Evolutionary conservation across 805 yeast genomes (phyloP).

Genomic region (Yarrowia deformans): DNA sequence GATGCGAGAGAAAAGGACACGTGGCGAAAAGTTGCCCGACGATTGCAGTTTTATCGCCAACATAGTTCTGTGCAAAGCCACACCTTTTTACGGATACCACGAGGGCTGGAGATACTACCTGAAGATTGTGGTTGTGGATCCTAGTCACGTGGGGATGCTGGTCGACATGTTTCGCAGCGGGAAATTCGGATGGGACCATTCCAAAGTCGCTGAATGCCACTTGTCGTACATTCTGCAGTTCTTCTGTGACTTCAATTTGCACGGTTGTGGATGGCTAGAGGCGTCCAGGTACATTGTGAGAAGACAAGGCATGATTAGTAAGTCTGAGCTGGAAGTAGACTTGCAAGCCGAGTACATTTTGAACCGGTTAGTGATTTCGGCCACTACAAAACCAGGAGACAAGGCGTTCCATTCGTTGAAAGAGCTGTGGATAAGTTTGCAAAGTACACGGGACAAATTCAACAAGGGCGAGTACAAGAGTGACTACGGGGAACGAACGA

Average conservation of each 20-base stretch:
- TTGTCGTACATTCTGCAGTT: conserved; percentile 80
- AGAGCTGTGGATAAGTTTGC: conserved; percentile 18
- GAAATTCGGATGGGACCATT: conserved; percentile 50
- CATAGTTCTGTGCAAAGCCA: conserved; percentile 59
- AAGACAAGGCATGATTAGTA: background rate
- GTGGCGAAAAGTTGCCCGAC: conserved; percentile 42
- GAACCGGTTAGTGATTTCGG: conserved; percentile 70
- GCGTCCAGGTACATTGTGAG: conserved; percentile 44
- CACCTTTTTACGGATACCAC: conserved; percentile 85
- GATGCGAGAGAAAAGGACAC: conserved; percentile 45
- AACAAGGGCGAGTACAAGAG: conserved; percentile 19
- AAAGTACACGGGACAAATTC: background rate
- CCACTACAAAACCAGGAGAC: background rate
- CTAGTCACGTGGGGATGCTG: conserved; percentile 63
- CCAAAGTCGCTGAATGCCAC: conserved; percentile 78
- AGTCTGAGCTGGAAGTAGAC: conserved; percentile 35
- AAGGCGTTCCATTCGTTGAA: conserved; percentile 20
- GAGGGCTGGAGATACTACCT: conserved; percentile 68
- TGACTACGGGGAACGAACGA: conserved; percentile 7
- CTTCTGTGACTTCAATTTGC: conserved; percentile 79
- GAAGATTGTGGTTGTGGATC: conserved; percentile 72
- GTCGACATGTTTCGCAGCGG: conserved; percentile 60
- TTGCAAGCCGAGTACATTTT: conserved; percentile 55
- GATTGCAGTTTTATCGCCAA: conserved; percentile 47
- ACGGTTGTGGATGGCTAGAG: conserved; percentile 81